A percentile compares a stretch with the other conserved stretches of the same genome.
phyloP scores from a whole-genome alignment of 75 land plant genomes.

The Isoetes taiwanensis region DNA sequence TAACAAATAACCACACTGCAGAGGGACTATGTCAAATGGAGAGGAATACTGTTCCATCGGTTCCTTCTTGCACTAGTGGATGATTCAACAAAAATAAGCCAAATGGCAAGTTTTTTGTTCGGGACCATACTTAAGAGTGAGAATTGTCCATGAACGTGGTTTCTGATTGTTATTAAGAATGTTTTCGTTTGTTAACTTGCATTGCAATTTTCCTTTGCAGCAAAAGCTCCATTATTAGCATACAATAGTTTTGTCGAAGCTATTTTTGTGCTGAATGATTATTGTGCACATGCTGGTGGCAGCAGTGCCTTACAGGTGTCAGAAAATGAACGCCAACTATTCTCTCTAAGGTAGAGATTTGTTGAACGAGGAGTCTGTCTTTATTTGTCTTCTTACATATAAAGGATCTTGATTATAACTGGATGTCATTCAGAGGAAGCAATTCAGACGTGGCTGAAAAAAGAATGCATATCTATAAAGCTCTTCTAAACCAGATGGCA shows the following conservation, averaged over 20 bases:
- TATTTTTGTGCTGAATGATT: slow-evolving; percentile 71
- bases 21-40: slow-evolving; percentile 94
- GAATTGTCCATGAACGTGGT: neutral
- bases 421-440: slow-evolving; percentile 41
- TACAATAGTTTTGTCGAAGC: slow-evolving; percentile 93
- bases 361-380: neutral
- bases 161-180: neutral
- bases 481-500: slow-evolving; percentile 79
- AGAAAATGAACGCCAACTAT: slow-evolving; percentile 30
- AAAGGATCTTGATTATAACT: neutral
- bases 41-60: slow-evolving; percentile 75
- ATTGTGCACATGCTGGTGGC: slow-evolving; percentile 40
- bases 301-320: slow-evolving; percentile 27
- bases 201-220: slow-evolving; percentile 31
- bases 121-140: slow-evolving; percentile 73
- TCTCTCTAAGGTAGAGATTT: slow-evolving; percentile 45
- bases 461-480: slow-evolving; percentile 72
- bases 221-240: slow-evolving; percentile 84
- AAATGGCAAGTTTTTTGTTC: slow-evolving; percentile 72
- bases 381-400: neutral
- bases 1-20: too few species aligned
- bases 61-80: slow-evolving; percentile 77
- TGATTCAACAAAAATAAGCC: slow-evolving; percentile 69
- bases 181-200: neutral
- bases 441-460: slow-evolving; percentile 33